A percentile compares a stretch with the other conserved stretches of the same genome.
phyloP scores from a whole-genome alignment of 2,329 filamentous ascomycete genomes.

The Venturia carpophila region DNA sequence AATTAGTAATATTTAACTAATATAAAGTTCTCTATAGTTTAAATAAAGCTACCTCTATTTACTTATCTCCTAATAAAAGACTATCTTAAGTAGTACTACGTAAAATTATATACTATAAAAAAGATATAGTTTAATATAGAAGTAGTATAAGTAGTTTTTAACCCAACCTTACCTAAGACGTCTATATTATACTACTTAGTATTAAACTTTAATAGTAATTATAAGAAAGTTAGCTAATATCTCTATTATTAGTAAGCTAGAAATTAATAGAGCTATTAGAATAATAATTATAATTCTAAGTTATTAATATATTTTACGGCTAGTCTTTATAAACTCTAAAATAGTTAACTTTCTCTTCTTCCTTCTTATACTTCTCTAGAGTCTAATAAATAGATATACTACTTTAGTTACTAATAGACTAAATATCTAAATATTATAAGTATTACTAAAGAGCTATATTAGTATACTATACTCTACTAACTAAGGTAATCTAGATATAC shows the following conservation, averaged over 20 bases:
- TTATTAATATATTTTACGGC: no score
- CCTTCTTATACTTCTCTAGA: not conserved
- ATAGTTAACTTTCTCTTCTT: not conserved
- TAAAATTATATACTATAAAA: no score
- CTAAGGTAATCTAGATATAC: slow-evolving; percentile 35
- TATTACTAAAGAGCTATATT: not conserved
- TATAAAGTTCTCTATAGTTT: not conserved
- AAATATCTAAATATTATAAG: not conserved
- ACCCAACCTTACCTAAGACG: no score
- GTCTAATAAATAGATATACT: not conserved
- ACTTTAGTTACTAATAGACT: not conserved
- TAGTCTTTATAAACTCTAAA: not conserved
- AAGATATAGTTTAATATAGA: no score
- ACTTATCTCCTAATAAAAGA: not conserved
- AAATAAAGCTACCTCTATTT: not conserved
- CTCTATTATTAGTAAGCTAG: not conserved
- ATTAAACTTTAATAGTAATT: not conserved
- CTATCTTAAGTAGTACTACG: no score
- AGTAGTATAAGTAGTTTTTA: no score
- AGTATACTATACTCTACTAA: not conserved
- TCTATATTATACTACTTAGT: no score
- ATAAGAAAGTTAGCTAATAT: not conserved
- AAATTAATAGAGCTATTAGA: not conserved
- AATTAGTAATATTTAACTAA: not conserved
- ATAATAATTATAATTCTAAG: not conserved